A percentile compares a stretch with the other conserved stretches of the same genome.
These are phyloP conservation scores for Hymenoscyphus albidus DNA, from an alignment of 2,329 filamentous ascomycete species.

Conservation along the genomic window DNA sequence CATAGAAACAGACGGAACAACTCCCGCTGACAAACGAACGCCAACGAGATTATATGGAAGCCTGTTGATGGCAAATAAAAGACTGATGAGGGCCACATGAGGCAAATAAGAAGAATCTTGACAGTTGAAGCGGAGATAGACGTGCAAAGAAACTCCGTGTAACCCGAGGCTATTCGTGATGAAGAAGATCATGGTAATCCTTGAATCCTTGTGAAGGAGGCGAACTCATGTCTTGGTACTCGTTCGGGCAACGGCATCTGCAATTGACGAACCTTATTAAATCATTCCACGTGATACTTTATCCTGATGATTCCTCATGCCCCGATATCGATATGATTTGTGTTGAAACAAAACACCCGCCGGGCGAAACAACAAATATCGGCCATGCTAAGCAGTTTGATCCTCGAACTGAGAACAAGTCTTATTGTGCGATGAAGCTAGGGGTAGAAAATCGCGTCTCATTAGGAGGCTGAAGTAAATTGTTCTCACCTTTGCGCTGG, in stretches of 20 bases:
- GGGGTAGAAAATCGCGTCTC: not conserved
- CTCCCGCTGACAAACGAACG: not conserved
- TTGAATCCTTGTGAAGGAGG: not conserved
- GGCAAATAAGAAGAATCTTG: not conserved
- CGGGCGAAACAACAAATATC: not conserved
- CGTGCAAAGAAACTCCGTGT: not conserved
- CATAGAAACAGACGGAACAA: not conserved
- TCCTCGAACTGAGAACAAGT: not conserved
- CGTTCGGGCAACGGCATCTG: not conserved
- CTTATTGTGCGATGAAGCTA: not conserved
- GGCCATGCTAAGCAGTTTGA: not conserved
- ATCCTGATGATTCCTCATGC: not conserved
- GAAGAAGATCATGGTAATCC: not conserved
- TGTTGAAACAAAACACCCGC: not conserved
- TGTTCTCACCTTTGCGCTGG: slow-evolving; percentile 8
- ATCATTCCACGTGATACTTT: not conserved
- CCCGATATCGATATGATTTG: not conserved
- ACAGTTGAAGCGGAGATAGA: not conserved
- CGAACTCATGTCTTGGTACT: not conserved
- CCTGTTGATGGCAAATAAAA: not conserved
- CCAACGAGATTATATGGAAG: too few species aligned
- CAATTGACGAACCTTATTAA: not conserved
- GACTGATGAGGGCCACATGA: not conserved
- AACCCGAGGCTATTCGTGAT: not conserved
- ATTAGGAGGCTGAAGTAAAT: slow-evolving; percentile 10